Evolutionary conservation across 257 asterid species (phyloP), one percentile per base, ranked within the genome.

Genomic region (Echites panduratus): DNA sequence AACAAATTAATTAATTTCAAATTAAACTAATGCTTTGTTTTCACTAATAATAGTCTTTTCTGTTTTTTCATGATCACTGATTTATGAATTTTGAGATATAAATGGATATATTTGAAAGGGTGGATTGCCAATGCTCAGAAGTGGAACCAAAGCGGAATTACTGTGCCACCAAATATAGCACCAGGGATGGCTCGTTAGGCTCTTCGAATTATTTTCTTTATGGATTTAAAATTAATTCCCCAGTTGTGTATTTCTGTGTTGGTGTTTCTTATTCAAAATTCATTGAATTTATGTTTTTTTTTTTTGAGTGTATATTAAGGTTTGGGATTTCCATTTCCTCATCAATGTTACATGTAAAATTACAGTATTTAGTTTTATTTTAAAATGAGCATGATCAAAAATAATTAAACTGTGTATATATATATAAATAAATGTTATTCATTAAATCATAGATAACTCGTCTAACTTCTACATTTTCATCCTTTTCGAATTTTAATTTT

Each of bases 51-150:
- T 32, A 1, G 53, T 48, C 11, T 48, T 10, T 8, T 50, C 16
- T 17, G 35, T 9, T 4, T 52, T 54, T n/a, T n/a, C n/a, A n/a
- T n/a, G n/a, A n/a, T n/a, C 0, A 16, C 32, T 26, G 16, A 22
- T 27, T 62, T 0, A 19, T 26, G 1, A 9, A 43, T 45, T 59
- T 17, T 26, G n/a, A 4, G 53, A 32, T 32, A 32, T 32, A n/a
- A n/a, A 13, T 38, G 63, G n/a, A 35, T 43, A 20, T 11, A 19
- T 48, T 49, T 16, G 50, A 62, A 63, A 77, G 80, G 80, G 52
- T 77, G 80, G 80, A 63, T 77, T 29, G 77, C 70, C 7, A 77
- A 77, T 62, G 81, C 77, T 12, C 81, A 77, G n/a, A 77, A 66
- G 68, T 72, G 70, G 77, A 44, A 62, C 66, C 73, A 77, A 72